phyloP scores from a whole-genome alignment of 352 stramenopile species.

The Phytophthora brassicae region DNA sequence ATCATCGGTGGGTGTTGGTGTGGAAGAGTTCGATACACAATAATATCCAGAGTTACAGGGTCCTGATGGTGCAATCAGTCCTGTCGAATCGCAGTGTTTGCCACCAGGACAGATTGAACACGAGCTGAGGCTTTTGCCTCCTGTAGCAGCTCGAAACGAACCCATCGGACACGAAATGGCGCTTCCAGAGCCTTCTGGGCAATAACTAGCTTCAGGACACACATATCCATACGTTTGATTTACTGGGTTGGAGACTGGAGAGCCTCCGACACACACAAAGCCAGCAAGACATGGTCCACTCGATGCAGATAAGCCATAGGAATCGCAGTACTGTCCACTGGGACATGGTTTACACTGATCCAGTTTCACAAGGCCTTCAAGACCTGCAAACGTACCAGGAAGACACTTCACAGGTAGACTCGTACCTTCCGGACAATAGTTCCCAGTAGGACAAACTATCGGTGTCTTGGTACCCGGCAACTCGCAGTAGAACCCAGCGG shows the following conservation, averaged over 20 bases:
- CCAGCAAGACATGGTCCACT: slow-evolving; percentile 67
- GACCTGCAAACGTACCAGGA: slow-evolving; percentile 55
- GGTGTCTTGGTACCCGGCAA: slow-evolving; percentile 53
- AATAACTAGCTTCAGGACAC: slow-evolving; percentile 76
- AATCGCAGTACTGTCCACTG: slow-evolving; percentile 88
- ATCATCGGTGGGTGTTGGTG: slow-evolving; percentile 47
- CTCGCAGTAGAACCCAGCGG: slow-evolving; percentile 71
- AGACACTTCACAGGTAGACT: slow-evolving; percentile 62
- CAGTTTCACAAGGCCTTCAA: slow-evolving; percentile 60
- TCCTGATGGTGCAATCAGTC: slow-evolving; percentile 47
- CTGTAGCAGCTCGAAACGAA: slow-evolving; percentile 47
- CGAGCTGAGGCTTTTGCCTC: slow-evolving; percentile 55
- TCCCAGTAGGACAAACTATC: slow-evolving; percentile 54
- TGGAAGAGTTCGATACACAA: slow-evolving; percentile 56
- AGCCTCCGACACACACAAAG: slow-evolving; percentile 61
- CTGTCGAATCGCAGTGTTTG: slow-evolving; percentile 48
- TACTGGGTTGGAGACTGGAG: slow-evolving; percentile 58
- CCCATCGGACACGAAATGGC: slow-evolving; percentile 59
- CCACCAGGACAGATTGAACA: slow-evolving; percentile 75
- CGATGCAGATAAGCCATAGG: slow-evolving; percentile 55
- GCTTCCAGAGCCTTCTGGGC: slow-evolving; percentile 56
- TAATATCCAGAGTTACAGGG: slow-evolving; percentile 84
- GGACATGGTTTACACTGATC: slow-evolving; percentile 82
- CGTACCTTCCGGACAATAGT: slow-evolving; percentile 67
- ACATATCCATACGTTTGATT: slow-evolving; percentile 49